Conservation (phyloP, 345 rosid species). For the Eutrema yunnanense region DNA sequence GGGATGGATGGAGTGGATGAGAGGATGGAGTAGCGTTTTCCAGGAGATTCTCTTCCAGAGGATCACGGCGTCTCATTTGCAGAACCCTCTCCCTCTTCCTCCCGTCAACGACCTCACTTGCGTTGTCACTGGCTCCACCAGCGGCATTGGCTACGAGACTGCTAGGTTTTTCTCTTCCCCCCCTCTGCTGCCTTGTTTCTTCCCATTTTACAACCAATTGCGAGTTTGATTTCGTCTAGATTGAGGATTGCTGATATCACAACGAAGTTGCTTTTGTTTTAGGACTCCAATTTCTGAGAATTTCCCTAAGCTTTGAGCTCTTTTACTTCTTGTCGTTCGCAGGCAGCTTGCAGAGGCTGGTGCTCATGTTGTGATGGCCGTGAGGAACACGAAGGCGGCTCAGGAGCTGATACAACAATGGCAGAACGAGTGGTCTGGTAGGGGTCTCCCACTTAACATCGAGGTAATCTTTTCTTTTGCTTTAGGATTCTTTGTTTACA, state of each 20-base stretch:
- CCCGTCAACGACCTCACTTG: constrained; percentile 68
- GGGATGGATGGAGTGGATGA: constrained; percentile 94
- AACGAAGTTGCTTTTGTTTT: constrained; percentile 2
- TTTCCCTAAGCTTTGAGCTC: not conserved
- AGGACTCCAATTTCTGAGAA: not conserved
- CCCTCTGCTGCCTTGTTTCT: not conserved
- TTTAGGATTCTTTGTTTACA: not conserved
- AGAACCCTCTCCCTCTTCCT: constrained; percentile 77
- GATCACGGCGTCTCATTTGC: constrained; percentile 71
- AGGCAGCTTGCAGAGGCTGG: constrained; percentile 97
- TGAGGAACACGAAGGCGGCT: constrained; percentile 74
- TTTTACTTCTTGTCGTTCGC: not conserved
- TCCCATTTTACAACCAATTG: not conserved
- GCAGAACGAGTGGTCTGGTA: constrained; percentile 70
- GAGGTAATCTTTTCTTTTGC: constrained; percentile 40
- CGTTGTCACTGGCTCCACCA: constrained; percentile 94
- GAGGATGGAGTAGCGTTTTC: constrained; percentile 73
- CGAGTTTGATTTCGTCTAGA: not conserved
- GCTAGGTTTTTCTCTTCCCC: constrained; percentile 43
- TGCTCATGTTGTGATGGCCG: constrained; percentile 97
- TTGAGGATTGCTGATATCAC: not conserved
- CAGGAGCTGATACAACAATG: constrained; percentile 68
- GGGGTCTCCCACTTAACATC: constrained; percentile 68
- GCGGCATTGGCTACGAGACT: constrained; percentile 91
- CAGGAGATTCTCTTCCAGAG: constrained; percentile 85